A percentile compares a stretch with the other conserved stretches of the same genome.
phyloP scores from a whole-genome alignment of 768 basidiomycete species.

The Auricularia cornea region DNA sequence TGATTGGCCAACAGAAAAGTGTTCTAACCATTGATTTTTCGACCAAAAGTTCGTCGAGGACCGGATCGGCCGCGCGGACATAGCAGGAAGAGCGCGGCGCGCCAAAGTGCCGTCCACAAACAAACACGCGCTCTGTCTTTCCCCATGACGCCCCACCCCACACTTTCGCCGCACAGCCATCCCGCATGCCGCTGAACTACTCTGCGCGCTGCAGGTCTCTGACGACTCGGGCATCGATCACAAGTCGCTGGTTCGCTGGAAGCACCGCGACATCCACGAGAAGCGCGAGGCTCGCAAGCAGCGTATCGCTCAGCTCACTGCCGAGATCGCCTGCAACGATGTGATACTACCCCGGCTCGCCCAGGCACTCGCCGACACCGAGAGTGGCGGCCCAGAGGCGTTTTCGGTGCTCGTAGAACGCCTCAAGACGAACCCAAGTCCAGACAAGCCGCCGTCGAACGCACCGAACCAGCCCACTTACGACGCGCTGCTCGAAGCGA shows the following conservation, averaged over 20 bases:
- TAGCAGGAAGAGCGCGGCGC: too few relatives aligned
- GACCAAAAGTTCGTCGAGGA: too few relatives aligned
- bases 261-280: conserved; percentile 97
- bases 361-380: conserved; percentile 36
- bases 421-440: conserved; percentile 65
- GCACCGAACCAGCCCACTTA: conserved; percentile 71
- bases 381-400: conserved; percentile 37
- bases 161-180: too few relatives aligned
- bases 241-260: conserved; percentile 90
- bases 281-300: conserved; percentile 78
- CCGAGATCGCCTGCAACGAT: conserved; percentile 78
- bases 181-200: conserved; percentile 92
- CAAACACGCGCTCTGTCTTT: too few relatives aligned
- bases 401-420: conserved; percentile 66
- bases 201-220: conserved; percentile 68
- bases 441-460: conserved; percentile 60
- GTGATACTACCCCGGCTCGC: conserved; percentile 68
- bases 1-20: too few relatives aligned
- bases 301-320: conserved; percentile 60
- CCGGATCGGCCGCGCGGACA: too few relatives aligned
- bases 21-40: too few relatives aligned
- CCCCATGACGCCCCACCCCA: too few relatives aligned
- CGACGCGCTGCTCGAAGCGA: conserved; percentile 80
- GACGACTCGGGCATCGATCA: conserved; percentile 99
- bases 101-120: too few relatives aligned